A percentile compares a stretch with the other conserved stretches of the same genome.
Evolutionary conservation across 2,329 filamentous ascomycete species (phyloP).

Genomic region (Pestalotiopsis sp.): DNA sequence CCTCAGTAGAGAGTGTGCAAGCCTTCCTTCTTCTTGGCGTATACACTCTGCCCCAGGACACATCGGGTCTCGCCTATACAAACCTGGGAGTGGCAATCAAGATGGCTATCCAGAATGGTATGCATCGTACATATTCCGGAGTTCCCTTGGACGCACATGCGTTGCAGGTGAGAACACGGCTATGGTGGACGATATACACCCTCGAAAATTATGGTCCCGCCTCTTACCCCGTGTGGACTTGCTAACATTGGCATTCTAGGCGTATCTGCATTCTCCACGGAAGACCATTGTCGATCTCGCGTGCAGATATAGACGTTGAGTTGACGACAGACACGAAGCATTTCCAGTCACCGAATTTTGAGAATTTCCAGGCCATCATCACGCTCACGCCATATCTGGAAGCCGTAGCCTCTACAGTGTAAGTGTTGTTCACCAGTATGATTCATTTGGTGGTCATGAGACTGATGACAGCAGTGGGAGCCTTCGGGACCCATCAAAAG

Average conservation of each 20-base stretch:
- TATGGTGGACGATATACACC: slow-evolving; percentile 59
- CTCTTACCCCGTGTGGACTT: not conserved
- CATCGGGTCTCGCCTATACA: slow-evolving; percentile 56
- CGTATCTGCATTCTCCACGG: slow-evolving; percentile 58
- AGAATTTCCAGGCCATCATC: not conserved
- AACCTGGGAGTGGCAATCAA: slow-evolving; percentile 57
- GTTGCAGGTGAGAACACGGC: slow-evolving; percentile 52
- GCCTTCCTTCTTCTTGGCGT: slow-evolving; percentile 56
- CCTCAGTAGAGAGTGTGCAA: slow-evolving; percentile 39
- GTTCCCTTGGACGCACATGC: slow-evolving; percentile 46
- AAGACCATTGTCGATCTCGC: slow-evolving; percentile 52
- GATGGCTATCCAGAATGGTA: slow-evolving; percentile 59
- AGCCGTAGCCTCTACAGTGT: not conserved
- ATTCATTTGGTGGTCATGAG: not conserved
- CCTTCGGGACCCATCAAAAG: not conserved
- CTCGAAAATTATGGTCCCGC: slow-evolving; percentile 49
- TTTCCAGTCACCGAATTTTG: slow-evolving; percentile 20
- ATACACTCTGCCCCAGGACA: slow-evolving; percentile 55
- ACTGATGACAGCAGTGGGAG: not conserved
- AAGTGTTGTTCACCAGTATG: not conserved
- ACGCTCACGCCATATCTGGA: not conserved
- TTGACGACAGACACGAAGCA: slow-evolving; percentile 47
- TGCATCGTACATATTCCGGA: slow-evolving; percentile 53
- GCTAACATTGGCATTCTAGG: slow-evolving; percentile 29
- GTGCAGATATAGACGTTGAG: slow-evolving; percentile 53